phyloP scores from a whole-genome alignment of 768 basidiomycete species.

The Lentinula aciculospora region DNA sequence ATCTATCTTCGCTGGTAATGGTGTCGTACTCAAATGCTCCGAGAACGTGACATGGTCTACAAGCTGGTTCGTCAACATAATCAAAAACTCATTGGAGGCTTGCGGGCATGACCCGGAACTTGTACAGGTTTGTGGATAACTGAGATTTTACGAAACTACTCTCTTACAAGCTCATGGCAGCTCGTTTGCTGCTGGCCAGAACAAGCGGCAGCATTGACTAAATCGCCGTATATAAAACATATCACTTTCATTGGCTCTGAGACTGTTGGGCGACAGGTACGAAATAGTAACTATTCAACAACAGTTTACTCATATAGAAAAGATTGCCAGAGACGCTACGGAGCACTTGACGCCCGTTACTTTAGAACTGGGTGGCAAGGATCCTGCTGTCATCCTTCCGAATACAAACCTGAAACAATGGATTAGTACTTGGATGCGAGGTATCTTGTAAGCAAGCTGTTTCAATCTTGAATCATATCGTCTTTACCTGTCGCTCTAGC shows the following conservation, averaged over 20 bases:
- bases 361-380: constrained; percentile 93
- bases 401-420: constrained; percentile 79
- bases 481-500: constrained; percentile 31
- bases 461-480: background rate
- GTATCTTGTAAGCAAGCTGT: constrained; percentile 66
- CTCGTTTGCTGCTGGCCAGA: constrained; percentile 87
- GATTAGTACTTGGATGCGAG: constrained; percentile 82
- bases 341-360: constrained; percentile 87
- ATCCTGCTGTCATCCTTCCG: constrained; percentile 87
- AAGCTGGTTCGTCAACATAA: constrained; percentile 73
- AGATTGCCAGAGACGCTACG: constrained; percentile 83
- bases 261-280: constrained; percentile 66
- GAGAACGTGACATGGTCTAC: constrained; percentile 93
- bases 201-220: constrained; percentile 77
- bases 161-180: constrained; percentile 22
- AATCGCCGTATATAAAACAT: constrained; percentile 76
- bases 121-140: constrained; percentile 59
- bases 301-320: background rate
- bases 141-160: background rate
- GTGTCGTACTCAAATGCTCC: constrained; percentile 85
- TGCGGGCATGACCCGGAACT: constrained; percentile 84
- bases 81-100: constrained; percentile 67
- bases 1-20: constrained; percentile 86
- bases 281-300: background rate
- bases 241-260: constrained; percentile 94